Percentiles rank a stretch among this genome's conserved stretches.
Conservation (phyloP, 768 basidiomycete genomes). For the Panaeolus papilionaceus region DNA sequence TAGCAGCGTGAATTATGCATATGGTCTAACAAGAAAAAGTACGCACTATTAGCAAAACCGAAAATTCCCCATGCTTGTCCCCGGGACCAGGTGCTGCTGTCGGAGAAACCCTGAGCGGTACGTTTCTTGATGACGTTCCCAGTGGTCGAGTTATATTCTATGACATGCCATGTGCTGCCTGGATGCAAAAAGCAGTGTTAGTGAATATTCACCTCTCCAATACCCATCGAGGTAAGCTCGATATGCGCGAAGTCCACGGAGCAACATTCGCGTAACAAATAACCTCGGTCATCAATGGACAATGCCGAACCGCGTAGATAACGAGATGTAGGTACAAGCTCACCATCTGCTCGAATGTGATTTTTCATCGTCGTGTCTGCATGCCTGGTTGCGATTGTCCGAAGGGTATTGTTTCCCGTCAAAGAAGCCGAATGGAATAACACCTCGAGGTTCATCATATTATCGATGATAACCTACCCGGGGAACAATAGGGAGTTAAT, state of each 20-base stretch:
- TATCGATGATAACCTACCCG: constrained; percentile 71
- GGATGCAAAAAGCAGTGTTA: constrained; percentile 12
- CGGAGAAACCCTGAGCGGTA: constrained; percentile 68
- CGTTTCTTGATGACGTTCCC: constrained; percentile 61
- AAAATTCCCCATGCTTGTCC: constrained; percentile 78
- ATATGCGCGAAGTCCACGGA: neutral
- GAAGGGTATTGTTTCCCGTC: constrained; percentile 63
- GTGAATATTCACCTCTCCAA: neutral
- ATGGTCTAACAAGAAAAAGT: neutral
- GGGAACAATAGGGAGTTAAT: constrained; percentile 10
- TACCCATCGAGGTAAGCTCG: constrained; percentile 3
- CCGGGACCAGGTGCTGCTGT: constrained; percentile 75
- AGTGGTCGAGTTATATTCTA: constrained; percentile 71
- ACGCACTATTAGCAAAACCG: constrained; percentile 72
- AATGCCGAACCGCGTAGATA: neutral
- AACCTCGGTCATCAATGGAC: neutral
- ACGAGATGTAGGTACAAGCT: constrained; percentile 17
- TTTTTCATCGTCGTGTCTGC: constrained; percentile 72
- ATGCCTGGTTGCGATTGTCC: constrained; percentile 66
- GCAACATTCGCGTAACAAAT: neutral
- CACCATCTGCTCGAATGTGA: constrained; percentile 70
- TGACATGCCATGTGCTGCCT: constrained; percentile 65
- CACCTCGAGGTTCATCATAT: constrained; percentile 81
- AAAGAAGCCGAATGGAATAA: constrained; percentile 63
- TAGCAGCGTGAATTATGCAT: constrained; percentile 7